Conservation (phyloP, 305 asterid genomes). For the Striga hermonthica region DNA sequence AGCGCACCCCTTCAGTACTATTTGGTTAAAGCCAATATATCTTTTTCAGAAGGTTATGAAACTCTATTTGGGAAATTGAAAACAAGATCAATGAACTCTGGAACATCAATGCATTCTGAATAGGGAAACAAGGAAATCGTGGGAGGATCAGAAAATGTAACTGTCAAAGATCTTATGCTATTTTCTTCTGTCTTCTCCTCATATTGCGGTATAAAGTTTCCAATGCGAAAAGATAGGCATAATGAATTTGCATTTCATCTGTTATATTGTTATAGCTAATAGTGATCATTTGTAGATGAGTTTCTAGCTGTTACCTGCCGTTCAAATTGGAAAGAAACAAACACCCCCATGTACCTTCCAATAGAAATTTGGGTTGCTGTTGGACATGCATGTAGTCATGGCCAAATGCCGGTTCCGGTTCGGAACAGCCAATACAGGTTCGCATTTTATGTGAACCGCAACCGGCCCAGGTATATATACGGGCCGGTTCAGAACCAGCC, state of each 20-base stretch:
- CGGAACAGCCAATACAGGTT: no score
- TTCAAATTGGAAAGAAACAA: neutral
- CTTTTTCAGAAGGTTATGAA: neutral
- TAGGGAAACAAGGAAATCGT: constrained; percentile 1
- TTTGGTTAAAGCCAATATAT: neutral
- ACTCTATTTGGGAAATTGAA: neutral
- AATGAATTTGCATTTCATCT: neutral
- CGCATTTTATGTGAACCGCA: no score
- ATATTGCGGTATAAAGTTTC: neutral
- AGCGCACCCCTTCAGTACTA: neutral
- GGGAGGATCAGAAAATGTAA: constrained; percentile 8
- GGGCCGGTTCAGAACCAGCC: no score
- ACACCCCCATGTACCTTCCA: neutral
- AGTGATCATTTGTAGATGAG: neutral
- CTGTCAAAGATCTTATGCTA: constrained; percentile 4
- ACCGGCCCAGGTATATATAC: no score
- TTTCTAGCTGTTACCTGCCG: neutral
- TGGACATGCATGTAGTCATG: neutral
- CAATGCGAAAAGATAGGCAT: neutral
- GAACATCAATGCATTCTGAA: constrained; percentile 17
- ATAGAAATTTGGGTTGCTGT: neutral
- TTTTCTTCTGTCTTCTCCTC: neutral
- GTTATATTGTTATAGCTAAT: neutral
- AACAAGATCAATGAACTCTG: neutral
- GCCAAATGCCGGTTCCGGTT: no score